Base-by-base conservation (phyloP, 371 early-diverging fungal species). In the Parasitella parasitica region DNA sequence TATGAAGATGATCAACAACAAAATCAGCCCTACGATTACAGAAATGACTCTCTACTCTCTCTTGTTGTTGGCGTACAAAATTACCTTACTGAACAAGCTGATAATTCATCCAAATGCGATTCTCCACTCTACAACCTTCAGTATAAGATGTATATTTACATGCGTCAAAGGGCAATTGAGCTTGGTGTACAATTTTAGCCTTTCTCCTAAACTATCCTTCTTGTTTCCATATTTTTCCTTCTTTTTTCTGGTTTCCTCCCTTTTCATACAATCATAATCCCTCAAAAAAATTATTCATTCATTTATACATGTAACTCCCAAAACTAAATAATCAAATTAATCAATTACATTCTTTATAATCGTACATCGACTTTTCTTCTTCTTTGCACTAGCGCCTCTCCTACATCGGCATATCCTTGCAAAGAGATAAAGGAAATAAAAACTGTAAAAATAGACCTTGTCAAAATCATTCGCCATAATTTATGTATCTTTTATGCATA, bases 101-200 rank as follows among this genome's bases (percentile, higher is more conserved):
- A 43, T 6, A 28, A 39, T 22, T 38, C 55, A 16, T 24, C 43
- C 11, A 59, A 37, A 16, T 32, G 26, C 18, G 61, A 69, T 48
- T 79, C 79, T 34, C 79, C 79, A 37, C 56, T 79, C 30, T 65
- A 70, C 37, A 67, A 64, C 2, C 68, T 79, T 18, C 76, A 79
- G 53, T 76, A 79, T 60, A 79, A 74, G 61, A 70, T 79, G 75
- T 72, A 76, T 20, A 66, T 63, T 13, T 79, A 76, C 22, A 62
- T 79, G 48, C 76, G 74, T 51, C 76, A 72, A 59, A 72, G 75
- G 57, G 73, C 72, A 12, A 61, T 41, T 28, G 73, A 78, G 49
- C 67, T 78, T 63, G 77, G 75, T 37, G 61, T 69, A 15, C 12
- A 63, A 48, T 28, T 62, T 36, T 54, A 54, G 26, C 1, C 20